Base-by-base conservation (phyloP, 495 filamentous ascomycete genomes). In the Trichoderma erinaceum region DNA sequence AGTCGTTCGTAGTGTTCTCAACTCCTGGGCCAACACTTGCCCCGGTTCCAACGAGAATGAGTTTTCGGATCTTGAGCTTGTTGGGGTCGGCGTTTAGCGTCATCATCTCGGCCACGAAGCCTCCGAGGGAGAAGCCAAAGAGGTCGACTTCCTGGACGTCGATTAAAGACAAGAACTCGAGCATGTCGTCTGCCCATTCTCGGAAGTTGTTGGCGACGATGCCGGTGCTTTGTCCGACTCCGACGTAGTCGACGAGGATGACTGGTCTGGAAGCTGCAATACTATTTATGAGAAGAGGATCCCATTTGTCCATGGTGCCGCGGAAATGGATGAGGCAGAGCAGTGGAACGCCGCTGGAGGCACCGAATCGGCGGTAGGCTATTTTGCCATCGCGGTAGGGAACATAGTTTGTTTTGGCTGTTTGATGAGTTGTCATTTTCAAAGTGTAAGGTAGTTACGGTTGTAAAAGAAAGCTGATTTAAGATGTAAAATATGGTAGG, bases 241-340 rank as follows among this genome's bases (percentile, higher is more conserved):
- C 72, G 48, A 61, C 48, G 41, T 73, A 67, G 67, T 74, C 72
- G 52, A 71, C 69, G 32, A 74, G 64, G 16, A 74, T 68, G 4
- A 74, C 63, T 32, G 69, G 71, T n/a, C 71, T 72, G 4, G n/a
- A 16, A 3, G 32, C 6, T 23, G 72, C 69, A 12, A 74, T 21
- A 29, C 38, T 56, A 66, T 73, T 73, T 61, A 73, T 67, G 15
- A 74, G 67, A 15, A 70, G 63, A 6, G 72, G 72, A 67, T 74
- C 72, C 71, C 71, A 73, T 35, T 52, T 64, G 50, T 73, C 71
- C 69, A 70, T 73, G 66, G 66, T 72, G 52, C 52, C 70, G 56
- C 76, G 66, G 71, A 73, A 75, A 50, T 76, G 74, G 66, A 69
- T 70, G 12, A 66, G 13, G 16, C 69, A 63, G 13, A 77, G 18